A percentile compares a stretch with the other conserved stretches of the same genome.
Evolutionary conservation across 2,329 filamentous ascomycete species (phyloP).

Genomic region (Verticillium albo-atrum): DNA sequence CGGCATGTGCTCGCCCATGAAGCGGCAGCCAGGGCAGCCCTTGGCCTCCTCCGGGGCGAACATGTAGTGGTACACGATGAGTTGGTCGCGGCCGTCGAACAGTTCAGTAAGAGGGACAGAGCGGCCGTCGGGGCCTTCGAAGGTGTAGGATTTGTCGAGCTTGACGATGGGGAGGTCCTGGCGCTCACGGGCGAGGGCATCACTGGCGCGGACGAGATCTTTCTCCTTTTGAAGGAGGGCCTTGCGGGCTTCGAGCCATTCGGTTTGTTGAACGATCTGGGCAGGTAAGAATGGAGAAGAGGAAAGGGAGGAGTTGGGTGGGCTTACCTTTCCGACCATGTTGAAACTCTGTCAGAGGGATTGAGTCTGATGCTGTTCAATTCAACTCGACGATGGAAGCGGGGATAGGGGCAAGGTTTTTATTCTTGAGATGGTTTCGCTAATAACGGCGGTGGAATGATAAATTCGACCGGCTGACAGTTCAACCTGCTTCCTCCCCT

Average conservation of each 20-base stretch:
- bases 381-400: too few relatives aligned
- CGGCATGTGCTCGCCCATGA: constrained; percentile 32
- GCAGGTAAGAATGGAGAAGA: background rate
- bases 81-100: constrained; percentile 27
- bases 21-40: constrained; percentile 33
- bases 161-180: constrained; percentile 34
- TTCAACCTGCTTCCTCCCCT: background rate
- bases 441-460: background rate
- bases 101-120: constrained; percentile 21
- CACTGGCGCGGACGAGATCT: constrained; percentile 20
- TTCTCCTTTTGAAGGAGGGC: constrained; percentile 30
- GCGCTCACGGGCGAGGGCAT: constrained; percentile 22
- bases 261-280: constrained; percentile 25
- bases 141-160: constrained; percentile 28
- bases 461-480: background rate
- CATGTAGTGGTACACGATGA: constrained; percentile 44
- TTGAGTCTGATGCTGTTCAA: too few relatives aligned
- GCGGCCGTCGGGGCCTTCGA: constrained; percentile 23
- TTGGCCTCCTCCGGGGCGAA: constrained; percentile 26
- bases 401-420: background rate
- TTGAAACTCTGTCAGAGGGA: too few relatives aligned
- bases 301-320: background rate
- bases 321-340: too few relatives aligned
- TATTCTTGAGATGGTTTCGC: background rate
- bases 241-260: constrained; percentile 29